phyloP scores from a whole-genome alignment of 495 filamentous ascomycete species.

The Tuber brumale region DNA sequence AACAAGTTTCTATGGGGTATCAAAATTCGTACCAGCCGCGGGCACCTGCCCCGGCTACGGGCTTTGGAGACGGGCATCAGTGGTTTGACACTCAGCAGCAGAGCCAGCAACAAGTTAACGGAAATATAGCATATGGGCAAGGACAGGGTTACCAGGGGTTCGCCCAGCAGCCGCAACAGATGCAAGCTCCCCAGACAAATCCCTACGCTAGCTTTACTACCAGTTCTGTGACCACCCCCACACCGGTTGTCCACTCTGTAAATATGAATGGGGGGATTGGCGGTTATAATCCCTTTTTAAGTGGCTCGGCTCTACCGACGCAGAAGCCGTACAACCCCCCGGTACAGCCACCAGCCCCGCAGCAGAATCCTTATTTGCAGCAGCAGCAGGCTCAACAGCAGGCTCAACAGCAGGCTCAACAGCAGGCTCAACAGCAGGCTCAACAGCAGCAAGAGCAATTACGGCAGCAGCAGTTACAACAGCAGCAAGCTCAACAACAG shows the following conservation, averaged over 20 bases:
- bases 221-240: background rate
- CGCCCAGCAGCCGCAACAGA: slow-evolving; percentile 47
- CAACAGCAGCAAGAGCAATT: slow-evolving; percentile 35
- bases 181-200: slow-evolving; percentile 42
- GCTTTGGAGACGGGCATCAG: background rate
- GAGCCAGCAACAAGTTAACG: slow-evolving; percentile 43
- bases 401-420: slow-evolving; percentile 40
- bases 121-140: slow-evolving; percentile 41
- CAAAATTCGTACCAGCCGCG: slow-evolving; percentile 21
- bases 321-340: slow-evolving; percentile 55
- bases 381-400: slow-evolving; percentile 43
- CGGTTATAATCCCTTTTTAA: slow-evolving; percentile 32
- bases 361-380: slow-evolving; percentile 41
- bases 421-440: slow-evolving; percentile 44
- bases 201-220: slow-evolving; percentile 21
- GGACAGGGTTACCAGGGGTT: slow-evolving; percentile 47
- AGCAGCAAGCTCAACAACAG: slow-evolving; percentile 24
- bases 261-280: slow-evolving; percentile 15
- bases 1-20: slow-evolving; percentile 7
- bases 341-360: slow-evolving; percentile 35
- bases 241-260: slow-evolving; percentile 37
- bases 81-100: slow-evolving; percentile 45
- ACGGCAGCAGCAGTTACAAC: slow-evolving; percentile 26
- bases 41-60: background rate
- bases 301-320: slow-evolving; percentile 24